Evolutionary conservation across 495 filamentous ascomycete genomes (phyloP).

Genomic region (Penicillium crystallinum): DNA sequence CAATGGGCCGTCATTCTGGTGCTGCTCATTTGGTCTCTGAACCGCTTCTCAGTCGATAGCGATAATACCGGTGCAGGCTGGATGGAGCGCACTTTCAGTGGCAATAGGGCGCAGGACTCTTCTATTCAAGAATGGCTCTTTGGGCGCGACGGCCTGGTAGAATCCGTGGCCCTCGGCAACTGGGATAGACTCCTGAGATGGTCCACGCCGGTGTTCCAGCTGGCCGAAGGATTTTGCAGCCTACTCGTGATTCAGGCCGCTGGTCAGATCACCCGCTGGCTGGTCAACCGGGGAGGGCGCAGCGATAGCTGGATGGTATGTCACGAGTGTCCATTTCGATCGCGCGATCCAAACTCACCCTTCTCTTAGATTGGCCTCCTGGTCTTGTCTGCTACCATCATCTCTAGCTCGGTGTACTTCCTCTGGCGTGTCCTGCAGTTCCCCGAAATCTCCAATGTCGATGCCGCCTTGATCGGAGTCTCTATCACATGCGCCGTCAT

Average conservation of each 20-base stretch:
- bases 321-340: slow-evolving; percentile 10
- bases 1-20: slow-evolving; percentile 81
- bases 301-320: slow-evolving; percentile 97
- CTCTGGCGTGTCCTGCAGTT: slow-evolving; percentile 92
- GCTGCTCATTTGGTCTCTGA: slow-evolving; percentile 89
- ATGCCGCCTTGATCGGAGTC: slow-evolving; percentile 87
- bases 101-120: slow-evolving; percentile 56
- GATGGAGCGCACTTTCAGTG: slow-evolving; percentile 74
- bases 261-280: slow-evolving; percentile 91
- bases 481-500: slow-evolving; percentile 88
- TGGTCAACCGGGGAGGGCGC: slow-evolving; percentile 79
- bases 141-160: slow-evolving; percentile 70
- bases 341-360: slow-evolving; percentile 23
- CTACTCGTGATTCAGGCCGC: slow-evolving; percentile 91
- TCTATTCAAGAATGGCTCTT: slow-evolving; percentile 78
- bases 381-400: slow-evolving; percentile 80
- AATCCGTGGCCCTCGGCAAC: slow-evolving; percentile 70
- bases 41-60: slow-evolving; percentile 85
- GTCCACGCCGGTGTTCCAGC: slow-evolving; percentile 92
- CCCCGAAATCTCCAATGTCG: slow-evolving; percentile 87
- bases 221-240: slow-evolving; percentile 94
- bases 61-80: slow-evolving; percentile 59
- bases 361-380: slow-evolving; percentile 71
- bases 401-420: slow-evolving; percentile 93
- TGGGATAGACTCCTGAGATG: slow-evolving; percentile 90